A percentile compares a stretch with the other conserved stretches of the same genome.
Conservation (phyloP, 2,329 filamentous ascomycete genomes). For the Grosmannia penicillata region DNA sequence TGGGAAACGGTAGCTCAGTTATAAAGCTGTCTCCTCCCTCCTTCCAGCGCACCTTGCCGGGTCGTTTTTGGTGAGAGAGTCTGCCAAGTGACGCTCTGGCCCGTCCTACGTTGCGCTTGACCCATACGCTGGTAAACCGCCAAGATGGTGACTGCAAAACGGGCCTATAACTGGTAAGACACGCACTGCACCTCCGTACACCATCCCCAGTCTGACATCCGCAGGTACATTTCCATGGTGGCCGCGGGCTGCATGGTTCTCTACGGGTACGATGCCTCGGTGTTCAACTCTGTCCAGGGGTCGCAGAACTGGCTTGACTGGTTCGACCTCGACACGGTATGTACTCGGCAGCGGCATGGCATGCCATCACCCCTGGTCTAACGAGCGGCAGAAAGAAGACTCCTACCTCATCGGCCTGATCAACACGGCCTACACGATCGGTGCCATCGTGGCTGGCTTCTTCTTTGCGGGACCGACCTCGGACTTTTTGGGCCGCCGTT, state of each 20-base stretch:
- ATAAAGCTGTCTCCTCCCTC: no score
- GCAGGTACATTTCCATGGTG: conserved; percentile 52
- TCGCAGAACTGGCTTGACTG: conserved; percentile 51
- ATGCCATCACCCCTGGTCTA: neutral
- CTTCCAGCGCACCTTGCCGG: no score
- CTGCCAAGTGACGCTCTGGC: no score
- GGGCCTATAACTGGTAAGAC: no score
- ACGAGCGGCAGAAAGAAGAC: conserved; percentile 19
- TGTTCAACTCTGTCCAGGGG: conserved; percentile 58
- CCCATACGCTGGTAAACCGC: no score
- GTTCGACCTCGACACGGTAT: conserved; percentile 33
- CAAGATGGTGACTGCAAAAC: no score
- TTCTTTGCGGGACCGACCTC: conserved; percentile 51
- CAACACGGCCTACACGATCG: conserved; percentile 58
- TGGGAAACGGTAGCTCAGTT: no score
- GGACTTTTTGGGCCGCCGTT: conserved; percentile 45
- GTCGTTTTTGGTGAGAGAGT: no score
- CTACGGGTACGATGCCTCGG: conserved; percentile 60
- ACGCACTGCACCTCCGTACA: no score
- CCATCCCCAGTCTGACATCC: neutral
- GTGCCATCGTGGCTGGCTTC: conserved; percentile 55
- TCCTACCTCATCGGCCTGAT: conserved; percentile 33
- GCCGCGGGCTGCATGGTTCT: conserved; percentile 62
- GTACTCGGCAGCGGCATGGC: neutral
- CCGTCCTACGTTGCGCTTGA: no score